phyloP scores from a whole-genome alignment of 305 asterid species.

The Stenogyne calaminthoides region DNA sequence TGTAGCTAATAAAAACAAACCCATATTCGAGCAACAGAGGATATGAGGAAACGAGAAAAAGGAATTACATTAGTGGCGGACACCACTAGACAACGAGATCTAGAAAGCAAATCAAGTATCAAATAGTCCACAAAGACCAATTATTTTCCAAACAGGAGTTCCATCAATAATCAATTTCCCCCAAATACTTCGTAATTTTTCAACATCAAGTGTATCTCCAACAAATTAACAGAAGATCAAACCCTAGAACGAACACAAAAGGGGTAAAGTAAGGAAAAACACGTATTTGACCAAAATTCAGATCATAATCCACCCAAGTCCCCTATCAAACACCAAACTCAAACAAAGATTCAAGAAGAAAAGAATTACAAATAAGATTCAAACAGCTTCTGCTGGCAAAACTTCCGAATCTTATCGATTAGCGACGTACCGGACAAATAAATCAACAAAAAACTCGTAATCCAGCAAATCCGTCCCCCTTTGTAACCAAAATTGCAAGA shows the following conservation, averaged over 20 bases:
- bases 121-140: constrained; percentile 15
- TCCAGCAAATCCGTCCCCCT: not conserved
- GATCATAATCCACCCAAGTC: constrained; percentile 19
- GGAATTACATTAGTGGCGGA: not conserved
- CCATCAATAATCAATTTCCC: not conserved
- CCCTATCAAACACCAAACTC: constrained; percentile 11
- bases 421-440: not conserved
- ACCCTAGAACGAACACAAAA: constrained; percentile 22
- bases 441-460: not conserved
- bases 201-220: constrained; percentile 1
- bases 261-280: not conserved
- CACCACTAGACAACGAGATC: constrained; percentile 32
- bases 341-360: not conserved
- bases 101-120: constrained; percentile 22
- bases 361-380: not conserved
- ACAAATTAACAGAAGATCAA: constrained; percentile 17
- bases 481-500: not conserved
- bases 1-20: not conserved
- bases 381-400: constrained; percentile 11
- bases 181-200: not conserved
- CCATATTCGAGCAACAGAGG: not conserved
- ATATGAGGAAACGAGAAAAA: not conserved
- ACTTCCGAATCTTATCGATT: constrained; percentile 8
- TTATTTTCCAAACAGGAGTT: not conserved
- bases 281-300: constrained; percentile 9